Conservation (phyloP, 2,329 filamentous ascomycete species). For the Ophiognomonia clavigignenti-juglandacearum region DNA sequence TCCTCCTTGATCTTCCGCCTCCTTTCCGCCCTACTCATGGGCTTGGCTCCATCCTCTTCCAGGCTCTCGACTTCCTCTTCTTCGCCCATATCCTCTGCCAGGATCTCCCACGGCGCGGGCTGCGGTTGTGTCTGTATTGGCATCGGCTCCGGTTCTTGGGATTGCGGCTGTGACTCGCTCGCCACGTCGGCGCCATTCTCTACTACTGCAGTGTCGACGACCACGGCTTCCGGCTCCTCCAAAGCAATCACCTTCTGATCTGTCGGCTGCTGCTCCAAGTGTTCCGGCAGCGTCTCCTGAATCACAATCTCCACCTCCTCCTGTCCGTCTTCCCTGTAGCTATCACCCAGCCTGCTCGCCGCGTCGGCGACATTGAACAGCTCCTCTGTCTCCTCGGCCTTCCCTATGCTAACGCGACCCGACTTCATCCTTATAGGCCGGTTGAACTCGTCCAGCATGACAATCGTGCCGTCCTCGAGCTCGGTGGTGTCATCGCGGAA, state of each 20-base stretch:
- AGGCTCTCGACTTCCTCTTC: slow-evolving; percentile 28
- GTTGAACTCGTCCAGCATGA: slow-evolving; percentile 36
- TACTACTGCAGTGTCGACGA: background rate
- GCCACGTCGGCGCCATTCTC: background rate
- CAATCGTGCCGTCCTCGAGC: slow-evolving; percentile 43
- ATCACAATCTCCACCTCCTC: slow-evolving; percentile 10
- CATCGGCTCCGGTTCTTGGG: background rate
- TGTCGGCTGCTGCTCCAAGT: slow-evolving; percentile 17
- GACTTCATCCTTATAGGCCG: slow-evolving; percentile 28
- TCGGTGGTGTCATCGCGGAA: slow-evolving; percentile 42
- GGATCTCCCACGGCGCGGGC: slow-evolving; percentile 13
- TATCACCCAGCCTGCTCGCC: background rate
- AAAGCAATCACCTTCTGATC: slow-evolving; percentile 7
- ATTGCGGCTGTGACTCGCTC: background rate
- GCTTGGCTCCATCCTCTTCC: slow-evolving; percentile 36
- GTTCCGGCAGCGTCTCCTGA: slow-evolving; percentile 14
- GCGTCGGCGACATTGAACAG: background rate
- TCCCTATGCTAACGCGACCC: slow-evolving; percentile 12
- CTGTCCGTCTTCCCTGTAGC: slow-evolving; percentile 18
- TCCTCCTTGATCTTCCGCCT: slow-evolving; percentile 55
- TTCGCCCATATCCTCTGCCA: background rate
- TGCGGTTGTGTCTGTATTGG: slow-evolving; percentile 1
- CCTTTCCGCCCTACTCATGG: slow-evolving; percentile 47
- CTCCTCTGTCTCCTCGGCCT: no score
- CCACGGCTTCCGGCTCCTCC: background rate